phyloP scores from a whole-genome alignment of 2,329 filamentous ascomycete genomes.

The Epichloe coenophiala region DNA sequence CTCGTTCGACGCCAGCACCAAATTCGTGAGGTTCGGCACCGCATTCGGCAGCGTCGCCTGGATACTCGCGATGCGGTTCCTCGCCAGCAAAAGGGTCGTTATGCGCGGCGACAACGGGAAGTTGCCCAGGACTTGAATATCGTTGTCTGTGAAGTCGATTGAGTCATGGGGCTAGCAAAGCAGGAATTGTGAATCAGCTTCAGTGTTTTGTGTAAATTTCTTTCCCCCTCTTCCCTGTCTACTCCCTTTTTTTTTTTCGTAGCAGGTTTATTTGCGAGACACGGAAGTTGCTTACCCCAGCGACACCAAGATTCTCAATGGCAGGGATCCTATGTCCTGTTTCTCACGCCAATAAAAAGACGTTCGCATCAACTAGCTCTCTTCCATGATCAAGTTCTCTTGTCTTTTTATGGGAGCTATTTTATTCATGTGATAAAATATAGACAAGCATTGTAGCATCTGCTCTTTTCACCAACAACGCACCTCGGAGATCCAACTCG shows the following conservation, averaged over 20 bases:
- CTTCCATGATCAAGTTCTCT: constrained; percentile 32
- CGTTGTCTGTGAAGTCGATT: constrained; percentile 98
- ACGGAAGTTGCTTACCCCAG: constrained; percentile 51
- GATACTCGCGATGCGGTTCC: constrained; percentile 76
- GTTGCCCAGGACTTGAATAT: constrained; percentile 78
- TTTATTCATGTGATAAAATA: not conserved
- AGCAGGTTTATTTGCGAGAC: not conserved
- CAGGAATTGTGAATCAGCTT: not conserved
- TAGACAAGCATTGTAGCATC: constrained; percentile 61
- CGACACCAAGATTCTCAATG: constrained; percentile 95
- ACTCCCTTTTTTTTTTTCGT: not conserved
- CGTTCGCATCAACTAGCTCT: constrained; percentile 71
- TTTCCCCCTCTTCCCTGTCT: not conserved
- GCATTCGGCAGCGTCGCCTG: constrained; percentile 61
- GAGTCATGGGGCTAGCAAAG: constrained; percentile 69
- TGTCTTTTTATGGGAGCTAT: constrained; percentile 5
- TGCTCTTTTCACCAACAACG: constrained; percentile 72
- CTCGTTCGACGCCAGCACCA: constrained; percentile 76
- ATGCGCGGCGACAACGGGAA: constrained; percentile 86
- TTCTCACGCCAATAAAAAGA: constrained; percentile 27
- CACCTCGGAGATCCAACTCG: constrained; percentile 98
- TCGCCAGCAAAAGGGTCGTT: constrained; percentile 73
- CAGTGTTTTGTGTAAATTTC: not conserved
- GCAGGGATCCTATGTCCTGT: constrained; percentile 94
- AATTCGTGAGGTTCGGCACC: constrained; percentile 67